These are phyloP conservation scores for Pseudogymnoascus sp. DNA, from an alignment of 2,329 filamentous ascomycete species.

Conservation along the genomic window DNA sequence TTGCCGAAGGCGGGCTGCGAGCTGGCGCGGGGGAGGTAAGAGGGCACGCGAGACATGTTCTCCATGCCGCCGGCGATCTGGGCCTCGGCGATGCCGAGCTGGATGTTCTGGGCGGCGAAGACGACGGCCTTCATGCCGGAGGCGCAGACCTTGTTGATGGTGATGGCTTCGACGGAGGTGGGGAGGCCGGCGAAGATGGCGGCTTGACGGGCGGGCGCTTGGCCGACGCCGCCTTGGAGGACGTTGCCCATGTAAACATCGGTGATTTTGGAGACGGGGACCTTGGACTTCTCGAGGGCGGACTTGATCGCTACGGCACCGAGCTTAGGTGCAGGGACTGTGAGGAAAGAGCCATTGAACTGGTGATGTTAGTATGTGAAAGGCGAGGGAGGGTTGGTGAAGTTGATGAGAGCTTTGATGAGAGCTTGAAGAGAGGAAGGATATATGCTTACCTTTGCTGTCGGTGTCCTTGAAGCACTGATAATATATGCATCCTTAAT, in stretches of 20 bases:
- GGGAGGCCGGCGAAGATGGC: conserved; percentile 79
- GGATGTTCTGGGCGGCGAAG: conserved; percentile 87
- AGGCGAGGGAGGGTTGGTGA: not conserved
- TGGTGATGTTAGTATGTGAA: conserved; percentile 30
- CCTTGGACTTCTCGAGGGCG: conserved; percentile 74
- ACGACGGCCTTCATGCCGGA: conserved; percentile 89
- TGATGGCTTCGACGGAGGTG: conserved; percentile 74
- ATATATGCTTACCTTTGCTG: conserved; percentile 60
- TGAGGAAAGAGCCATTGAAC: conserved; percentile 91
- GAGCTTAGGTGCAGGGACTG: conserved; percentile 76
- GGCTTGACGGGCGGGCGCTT: conserved; percentile 87
- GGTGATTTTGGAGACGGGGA: conserved; percentile 72
- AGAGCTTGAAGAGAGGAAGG: conserved; percentile 13
- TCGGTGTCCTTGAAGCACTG: conserved; percentile 81
- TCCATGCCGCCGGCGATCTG: conserved; percentile 96
- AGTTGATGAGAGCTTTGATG: not conserved
- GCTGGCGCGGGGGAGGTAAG: conserved; percentile 78
- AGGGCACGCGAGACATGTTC: conserved; percentile 91
- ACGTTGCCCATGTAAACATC: conserved; percentile 99
- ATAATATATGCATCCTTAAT: conserved; percentile 91
- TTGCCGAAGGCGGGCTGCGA: conserved; percentile 80
- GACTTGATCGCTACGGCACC: conserved; percentile 88
- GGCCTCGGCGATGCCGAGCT: conserved; percentile 79
- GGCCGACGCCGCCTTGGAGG: conserved; percentile 72
- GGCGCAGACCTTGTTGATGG: conserved; percentile 97